Evolutionary conservation across 2,329 filamentous ascomycete genomes (phyloP), one percentile per base, ranked within the genome.

Genomic region (Endoconidiophora polonica): DNA sequence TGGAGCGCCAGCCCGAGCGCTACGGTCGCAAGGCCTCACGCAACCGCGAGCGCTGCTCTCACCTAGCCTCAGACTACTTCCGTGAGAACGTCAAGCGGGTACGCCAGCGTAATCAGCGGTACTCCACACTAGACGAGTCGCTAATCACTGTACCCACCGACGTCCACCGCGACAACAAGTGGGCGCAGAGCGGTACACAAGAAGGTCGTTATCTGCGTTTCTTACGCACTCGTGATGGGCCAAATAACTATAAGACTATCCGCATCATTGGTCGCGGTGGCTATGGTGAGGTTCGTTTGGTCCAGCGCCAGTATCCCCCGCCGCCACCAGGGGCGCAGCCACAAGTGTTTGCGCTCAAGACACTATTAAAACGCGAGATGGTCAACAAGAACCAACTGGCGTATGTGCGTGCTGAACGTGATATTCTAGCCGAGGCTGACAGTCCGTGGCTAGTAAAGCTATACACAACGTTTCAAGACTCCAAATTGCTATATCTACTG

Each of bases 181-280:
- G 51, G 51, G 48, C 39, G 3, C 47, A 50, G 29, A 41, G 41
- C 18, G 51, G 51, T 16, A 49, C 47, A 3, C 47, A 53, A 43
- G 81, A 85, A 60, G 79, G 78, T 41, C 77, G 77, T 58, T 86
- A 83, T 63, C 68, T 86, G 52, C 77, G 82, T 16, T 84, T 86
- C 66, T 66, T 86, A 55, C 74, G 82, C 43, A 85, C 81, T 43
- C 77, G 74, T 58, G 80, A 86, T 59, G 71, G 71, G 53, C 79
- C 81, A 3, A 72, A 78, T 48, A 85, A 86, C 63, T 86, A 86
- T 66, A 70, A 76, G 51, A 85, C 81, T 0, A 69, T 86, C 59
- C 85, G 86, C 65, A 77, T 86, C 55, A 86, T 87, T 57, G 83
- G 83, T 55, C 86, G 86, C 66, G 83, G 83, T 62, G 83, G 82